phyloP scores from a whole-genome alignment of 2,329 filamentous ascomycete genomes.

The Penicillium sp. region DNA sequence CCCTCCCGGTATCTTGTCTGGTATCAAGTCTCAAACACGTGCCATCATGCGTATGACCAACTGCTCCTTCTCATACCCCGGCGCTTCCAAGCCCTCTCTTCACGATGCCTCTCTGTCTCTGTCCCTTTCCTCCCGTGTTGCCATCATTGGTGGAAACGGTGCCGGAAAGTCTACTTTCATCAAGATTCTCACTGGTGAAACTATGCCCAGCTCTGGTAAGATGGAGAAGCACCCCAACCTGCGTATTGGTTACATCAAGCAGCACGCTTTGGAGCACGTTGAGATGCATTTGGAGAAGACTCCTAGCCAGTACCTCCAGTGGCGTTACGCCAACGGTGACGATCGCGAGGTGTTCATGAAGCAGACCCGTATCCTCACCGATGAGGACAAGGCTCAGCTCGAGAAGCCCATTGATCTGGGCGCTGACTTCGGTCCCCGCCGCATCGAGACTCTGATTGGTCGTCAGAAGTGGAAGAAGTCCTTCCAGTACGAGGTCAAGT shows the following conservation, averaged over 20 bases:
- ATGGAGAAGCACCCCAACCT: constrained; percentile 99
- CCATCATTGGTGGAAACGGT: constrained; percentile 96
- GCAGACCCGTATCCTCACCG: constrained; percentile 87
- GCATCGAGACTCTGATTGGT: constrained; percentile 87
- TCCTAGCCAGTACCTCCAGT: constrained; percentile 97
- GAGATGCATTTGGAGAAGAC: constrained; percentile 99
- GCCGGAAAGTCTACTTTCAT: constrained; percentile 98
- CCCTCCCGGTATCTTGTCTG: constrained; percentile 86
- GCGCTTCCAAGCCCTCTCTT: constrained; percentile 82
- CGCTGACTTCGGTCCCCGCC: constrained; percentile 75
- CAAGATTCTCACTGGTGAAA: constrained; percentile 93
- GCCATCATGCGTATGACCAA: constrained; percentile 95
- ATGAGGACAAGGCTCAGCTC: constrained; percentile 85
- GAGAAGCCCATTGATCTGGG: constrained; percentile 83
- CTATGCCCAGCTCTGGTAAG: constrained; percentile 77
- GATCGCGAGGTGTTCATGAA: constrained; percentile 97
- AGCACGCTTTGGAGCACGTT: constrained; percentile 97
- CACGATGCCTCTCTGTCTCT: constrained; percentile 84
- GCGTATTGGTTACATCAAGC: constrained; percentile 99
- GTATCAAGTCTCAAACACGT: constrained; percentile 92
- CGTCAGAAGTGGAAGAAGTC: constrained; percentile 99
- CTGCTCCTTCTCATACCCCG: constrained; percentile 92
- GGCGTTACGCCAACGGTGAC: constrained; percentile 96
- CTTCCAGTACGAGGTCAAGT: constrained; percentile 98
- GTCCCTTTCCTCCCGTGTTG: constrained; percentile 85